Percentiles rank a stretch among this genome's conserved stretches.
Conservation (phyloP, 768 basidiomycete species). For the Naganishia kalamii region DNA sequence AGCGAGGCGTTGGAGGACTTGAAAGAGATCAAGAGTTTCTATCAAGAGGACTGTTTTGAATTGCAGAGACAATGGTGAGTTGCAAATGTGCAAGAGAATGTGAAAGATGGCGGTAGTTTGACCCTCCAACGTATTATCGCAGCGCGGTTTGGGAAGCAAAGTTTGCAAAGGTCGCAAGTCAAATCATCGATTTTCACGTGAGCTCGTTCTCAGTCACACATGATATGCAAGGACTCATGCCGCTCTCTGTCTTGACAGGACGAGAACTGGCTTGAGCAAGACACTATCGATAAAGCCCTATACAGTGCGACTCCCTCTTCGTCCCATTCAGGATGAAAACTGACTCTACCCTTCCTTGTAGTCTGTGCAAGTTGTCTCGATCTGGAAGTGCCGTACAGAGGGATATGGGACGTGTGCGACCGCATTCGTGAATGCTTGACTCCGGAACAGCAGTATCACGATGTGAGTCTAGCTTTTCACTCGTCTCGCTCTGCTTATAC, state of each 20-base stretch:
- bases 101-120: no score
- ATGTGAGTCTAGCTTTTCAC: not conserved
- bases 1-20: not conserved
- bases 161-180: not conserved
- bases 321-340: no score
- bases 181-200: slow-evolving; percentile 8
- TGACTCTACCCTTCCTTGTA: not conserved
- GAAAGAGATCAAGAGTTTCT: not conserved
- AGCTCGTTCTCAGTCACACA: not conserved
- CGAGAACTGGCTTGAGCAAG: not conserved
- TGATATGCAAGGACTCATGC: not conserved
- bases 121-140: not conserved
- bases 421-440: not conserved
- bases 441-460: slow-evolving; percentile 1
- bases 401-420: slow-evolving; percentile 7
- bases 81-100: not conserved
- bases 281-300: not conserved
- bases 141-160: not conserved
- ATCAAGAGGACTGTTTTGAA: not conserved
- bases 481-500: not conserved
- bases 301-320: not conserved
- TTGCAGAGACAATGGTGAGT: not conserved
- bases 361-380: not conserved
- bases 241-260: not conserved
- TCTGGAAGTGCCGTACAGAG: not conserved